These are phyloP conservation scores for Kluyveromyces wickerhamii DNA, from an alignment of 805 yeast genomes.

Conservation along the genomic window DNA sequence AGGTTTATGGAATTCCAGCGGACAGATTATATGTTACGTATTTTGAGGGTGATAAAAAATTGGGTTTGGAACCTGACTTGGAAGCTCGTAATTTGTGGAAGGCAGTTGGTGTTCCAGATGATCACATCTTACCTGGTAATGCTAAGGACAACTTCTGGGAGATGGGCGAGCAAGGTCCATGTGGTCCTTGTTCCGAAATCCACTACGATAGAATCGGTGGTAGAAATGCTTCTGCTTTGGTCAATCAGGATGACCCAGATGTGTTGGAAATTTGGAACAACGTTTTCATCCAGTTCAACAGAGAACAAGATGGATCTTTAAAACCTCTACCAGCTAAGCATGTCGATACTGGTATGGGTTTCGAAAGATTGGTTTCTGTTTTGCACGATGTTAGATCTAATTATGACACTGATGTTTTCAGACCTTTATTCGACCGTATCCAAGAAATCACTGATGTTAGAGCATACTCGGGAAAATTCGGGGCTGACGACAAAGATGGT, in stretches of 20 bases:
- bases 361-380: constrained; percentile 92
- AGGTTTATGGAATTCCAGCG: constrained; percentile 69
- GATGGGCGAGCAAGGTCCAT: constrained; percentile 99
- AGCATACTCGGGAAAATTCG: constrained; percentile 87
- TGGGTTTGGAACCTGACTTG: constrained; percentile 84
- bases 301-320: constrained; percentile 80
- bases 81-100: constrained; percentile 89
- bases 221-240: constrained; percentile 85
- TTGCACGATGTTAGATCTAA: constrained; percentile 87
- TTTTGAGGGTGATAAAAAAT: constrained; percentile 83
- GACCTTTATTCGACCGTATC: constrained; percentile 77
- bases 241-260: constrained; percentile 95
- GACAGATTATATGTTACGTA: constrained; percentile 90
- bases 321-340: constrained; percentile 88
- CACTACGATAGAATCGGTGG: constrained; percentile 99
- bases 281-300: constrained; percentile 93
- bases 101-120: constrained; percentile 80
- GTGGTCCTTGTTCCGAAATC: constrained; percentile 98
- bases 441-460: constrained; percentile 91
- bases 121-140: constrained; percentile 87
- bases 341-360: constrained; percentile 98
- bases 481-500: constrained; percentile 87
- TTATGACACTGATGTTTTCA: constrained; percentile 95
- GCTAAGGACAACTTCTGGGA: constrained; percentile 97
- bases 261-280: constrained; percentile 97